Percentiles rank a stretch among this genome's conserved stretches.
Evolutionary conservation across 2,329 filamentous ascomycete species (phyloP).

Genomic region (Exophiala spinifera): DNA sequence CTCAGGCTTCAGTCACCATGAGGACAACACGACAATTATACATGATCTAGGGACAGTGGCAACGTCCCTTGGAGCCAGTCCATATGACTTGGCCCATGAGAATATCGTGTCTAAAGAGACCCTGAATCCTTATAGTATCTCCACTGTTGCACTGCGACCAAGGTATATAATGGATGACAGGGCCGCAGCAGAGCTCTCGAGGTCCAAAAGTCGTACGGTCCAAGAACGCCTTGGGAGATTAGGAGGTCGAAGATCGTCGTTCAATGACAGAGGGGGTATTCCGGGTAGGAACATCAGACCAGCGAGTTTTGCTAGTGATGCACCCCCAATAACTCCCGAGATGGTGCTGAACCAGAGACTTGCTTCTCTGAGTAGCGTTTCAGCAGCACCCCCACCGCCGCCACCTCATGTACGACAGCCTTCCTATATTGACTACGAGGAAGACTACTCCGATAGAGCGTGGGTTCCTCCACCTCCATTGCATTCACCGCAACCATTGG

Average conservation of each 20-base stretch:
- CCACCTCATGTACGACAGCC: slow-evolving; percentile 27
- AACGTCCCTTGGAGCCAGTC: slow-evolving; percentile 18
- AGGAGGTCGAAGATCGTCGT: slow-evolving; percentile 13
- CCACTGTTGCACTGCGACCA: slow-evolving; percentile 5
- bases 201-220: slow-evolving; percentile 18
- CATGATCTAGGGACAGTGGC: slow-evolving; percentile 23
- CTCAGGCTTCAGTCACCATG: slow-evolving; percentile 12
- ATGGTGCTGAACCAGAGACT: slow-evolving; percentile 23
- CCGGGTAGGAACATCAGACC: slow-evolving; percentile 24
- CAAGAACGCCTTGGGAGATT: slow-evolving; percentile 12
- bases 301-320: slow-evolving; percentile 20
- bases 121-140: slow-evolving; percentile 9
- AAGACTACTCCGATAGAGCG: slow-evolving; percentile 4
- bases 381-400: slow-evolving; percentile 24
- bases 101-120: slow-evolving; percentile 2
- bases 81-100: slow-evolving; percentile 23
- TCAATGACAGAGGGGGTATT: slow-evolving; percentile 28
- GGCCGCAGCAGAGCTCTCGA: slow-evolving; percentile 20
- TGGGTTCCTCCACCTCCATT: slow-evolving; percentile 26
- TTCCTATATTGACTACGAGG: slow-evolving; percentile 19
- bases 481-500: slow-evolving; percentile 27
- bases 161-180: slow-evolving; percentile 28
- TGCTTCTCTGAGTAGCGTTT: slow-evolving; percentile 2
- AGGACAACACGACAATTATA: slow-evolving; percentile 17
- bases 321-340: slow-evolving; percentile 25